Evolutionary conservation across 768 basidiomycete species (phyloP).

Genomic region (Dentipellis sp.): DNA sequence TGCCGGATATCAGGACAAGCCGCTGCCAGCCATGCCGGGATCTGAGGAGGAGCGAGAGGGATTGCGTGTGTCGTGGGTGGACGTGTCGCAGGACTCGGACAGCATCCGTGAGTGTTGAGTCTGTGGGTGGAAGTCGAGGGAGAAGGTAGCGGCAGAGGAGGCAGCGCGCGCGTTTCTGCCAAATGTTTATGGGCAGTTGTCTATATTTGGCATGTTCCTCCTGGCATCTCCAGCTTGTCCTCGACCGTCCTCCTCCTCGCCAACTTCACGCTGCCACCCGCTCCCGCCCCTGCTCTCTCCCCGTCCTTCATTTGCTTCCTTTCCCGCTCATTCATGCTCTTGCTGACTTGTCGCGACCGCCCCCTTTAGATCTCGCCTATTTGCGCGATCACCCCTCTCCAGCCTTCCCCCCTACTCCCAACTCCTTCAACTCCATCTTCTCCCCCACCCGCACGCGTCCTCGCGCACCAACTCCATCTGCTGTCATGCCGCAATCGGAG

Average conservation of each 20-base stretch:
- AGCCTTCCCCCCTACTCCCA: constrained; percentile 24
- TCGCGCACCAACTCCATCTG: constrained; percentile 31
- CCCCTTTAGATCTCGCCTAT: constrained; percentile 5
- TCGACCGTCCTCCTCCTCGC: not conserved
- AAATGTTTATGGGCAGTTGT: not conserved
- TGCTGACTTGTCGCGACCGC: not conserved
- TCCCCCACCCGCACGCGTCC: constrained; percentile 24
- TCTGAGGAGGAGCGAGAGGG: constrained; percentile 10
- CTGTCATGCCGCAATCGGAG: constrained; percentile 13
- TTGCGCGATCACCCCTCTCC: constrained; percentile 22
- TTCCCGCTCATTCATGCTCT: not conserved
- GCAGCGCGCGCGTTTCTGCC: not conserved
- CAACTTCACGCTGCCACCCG: not conserved
- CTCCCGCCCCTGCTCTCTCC: not conserved
- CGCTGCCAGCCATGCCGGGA: constrained; percentile 27
- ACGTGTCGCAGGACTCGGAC: not conserved
- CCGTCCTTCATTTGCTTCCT: not conserved
- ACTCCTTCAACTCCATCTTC: constrained; percentile 20
- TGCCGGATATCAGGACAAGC: constrained; percentile 22
- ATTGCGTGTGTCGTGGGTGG: constrained; percentile 16
- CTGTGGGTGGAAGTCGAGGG: not conserved
- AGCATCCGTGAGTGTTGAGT: not conserved
- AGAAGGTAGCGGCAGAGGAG: not conserved
- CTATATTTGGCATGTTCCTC: not conserved
- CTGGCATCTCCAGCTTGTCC: not conserved